A percentile compares a stretch with the other conserved stretches of the same genome.
These are phyloP conservation scores for Corylus heterophylla DNA, from an alignment of 306 rosid species.

Conservation along the genomic window DNA sequence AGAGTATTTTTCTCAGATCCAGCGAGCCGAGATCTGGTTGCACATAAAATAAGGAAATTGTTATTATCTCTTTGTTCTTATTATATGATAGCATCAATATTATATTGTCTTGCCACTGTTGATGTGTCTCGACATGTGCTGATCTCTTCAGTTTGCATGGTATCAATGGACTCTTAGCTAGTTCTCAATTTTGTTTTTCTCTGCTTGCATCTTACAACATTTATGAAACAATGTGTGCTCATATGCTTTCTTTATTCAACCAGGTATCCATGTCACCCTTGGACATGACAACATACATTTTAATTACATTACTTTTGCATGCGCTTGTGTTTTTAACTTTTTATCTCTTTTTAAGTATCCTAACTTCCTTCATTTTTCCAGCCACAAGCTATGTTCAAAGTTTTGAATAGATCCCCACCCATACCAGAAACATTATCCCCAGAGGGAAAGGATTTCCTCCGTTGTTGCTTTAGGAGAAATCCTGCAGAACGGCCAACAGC, in stretches of 20 bases:
- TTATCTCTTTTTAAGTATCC: slow-evolving; percentile 10
- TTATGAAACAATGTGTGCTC: not conserved
- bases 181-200: not conserved
- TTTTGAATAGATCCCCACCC: slow-evolving; percentile 66
- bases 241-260: not conserved
- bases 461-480: slow-evolving; percentile 76
- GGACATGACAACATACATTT: slow-evolving; percentile 26
- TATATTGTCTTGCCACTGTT: not conserved
- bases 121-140: not conserved
- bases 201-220: too few relatives aligned
- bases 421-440: slow-evolving; percentile 75
- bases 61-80: not conserved
- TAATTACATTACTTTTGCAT: slow-evolving; percentile 2
- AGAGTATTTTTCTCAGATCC: not conserved
- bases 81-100: too few relatives aligned
- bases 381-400: slow-evolving; percentile 99
- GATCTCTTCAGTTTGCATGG: not conserved
- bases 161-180: not conserved
- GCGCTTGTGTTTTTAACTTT: slow-evolving; percentile 9
- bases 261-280: not conserved
- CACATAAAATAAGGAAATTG: not conserved
- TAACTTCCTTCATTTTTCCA: slow-evolving; percentile 36
- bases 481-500: slow-evolving; percentile 89
- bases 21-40: not conserved
- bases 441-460: slow-evolving; percentile 81